A percentile compares a stretch with the other conserved stretches of the same genome.
These are phyloP conservation scores for Mayamaea pseudoterrestris DNA, from an alignment of 108 stramenopile species.

Conservation along the genomic window DNA sequence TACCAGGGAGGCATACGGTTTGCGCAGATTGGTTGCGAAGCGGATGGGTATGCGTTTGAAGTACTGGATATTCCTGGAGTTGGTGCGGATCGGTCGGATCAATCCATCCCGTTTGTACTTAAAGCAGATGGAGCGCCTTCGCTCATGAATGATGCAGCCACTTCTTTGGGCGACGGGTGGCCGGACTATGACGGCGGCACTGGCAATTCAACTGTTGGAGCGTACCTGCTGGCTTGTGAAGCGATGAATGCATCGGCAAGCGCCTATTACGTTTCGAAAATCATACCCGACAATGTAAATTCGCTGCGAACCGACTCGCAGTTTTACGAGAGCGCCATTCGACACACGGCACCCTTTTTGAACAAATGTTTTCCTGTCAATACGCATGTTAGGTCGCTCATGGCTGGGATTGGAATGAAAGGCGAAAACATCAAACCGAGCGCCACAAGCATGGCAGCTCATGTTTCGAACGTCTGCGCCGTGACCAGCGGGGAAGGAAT, in stretches of 20 bases:
- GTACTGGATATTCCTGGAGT: slow-evolving; percentile 74
- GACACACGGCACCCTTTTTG: slow-evolving; percentile 53
- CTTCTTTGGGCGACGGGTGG: slow-evolving; percentile 61
- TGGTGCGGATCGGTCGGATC: slow-evolving; percentile 26
- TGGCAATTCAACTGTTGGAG: slow-evolving; percentile 38
- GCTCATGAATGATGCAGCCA: slow-evolving; percentile 58
- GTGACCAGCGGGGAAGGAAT: slow-evolving; percentile 61
- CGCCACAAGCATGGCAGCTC: slow-evolving; percentile 74
- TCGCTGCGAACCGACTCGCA: slow-evolving; percentile 43
- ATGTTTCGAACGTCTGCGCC: slow-evolving; percentile 58
- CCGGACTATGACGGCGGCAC: slow-evolving; percentile 41
- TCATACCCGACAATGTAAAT: slow-evolving; percentile 32
- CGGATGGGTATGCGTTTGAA: slow-evolving; percentile 68
- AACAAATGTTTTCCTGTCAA: slow-evolving; percentile 65
- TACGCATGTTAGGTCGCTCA: slow-evolving; percentile 60
- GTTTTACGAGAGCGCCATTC: slow-evolving; percentile 12
- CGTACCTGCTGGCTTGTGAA: slow-evolving; percentile 43
- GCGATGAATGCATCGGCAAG: slow-evolving; percentile 48
- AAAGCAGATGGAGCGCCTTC: slow-evolving; percentile 30
- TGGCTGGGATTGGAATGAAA: slow-evolving; percentile 77
- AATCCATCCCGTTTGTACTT: slow-evolving; percentile 40
- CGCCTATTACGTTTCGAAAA: slow-evolving; percentile 64
- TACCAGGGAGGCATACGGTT: slow-evolving; percentile 77
- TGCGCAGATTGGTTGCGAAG: slow-evolving; percentile 49
- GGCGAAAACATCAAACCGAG: slow-evolving; percentile 67